Evolutionary conservation across 176 grass and related monocot genomes (phyloP), one percentile per base, ranked within the genome.

Genomic region (Elymus sibiricus): DNA sequence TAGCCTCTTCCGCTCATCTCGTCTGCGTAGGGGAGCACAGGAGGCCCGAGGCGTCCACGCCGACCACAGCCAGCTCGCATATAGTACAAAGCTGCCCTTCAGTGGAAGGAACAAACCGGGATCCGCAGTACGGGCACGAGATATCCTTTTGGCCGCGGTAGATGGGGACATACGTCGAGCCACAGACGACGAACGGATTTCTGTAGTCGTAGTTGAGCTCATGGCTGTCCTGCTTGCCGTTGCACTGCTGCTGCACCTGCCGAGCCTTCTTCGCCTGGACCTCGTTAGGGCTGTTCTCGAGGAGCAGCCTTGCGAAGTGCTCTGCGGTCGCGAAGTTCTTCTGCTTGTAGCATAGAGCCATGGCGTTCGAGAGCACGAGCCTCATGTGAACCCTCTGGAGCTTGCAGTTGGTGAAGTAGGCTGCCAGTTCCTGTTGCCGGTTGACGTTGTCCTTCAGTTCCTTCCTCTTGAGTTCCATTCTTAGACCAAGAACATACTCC

Each of bases 341-440:
- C 25, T 91, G 90, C 64, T 89, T 94, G 87, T 80, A 98, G 86
- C 92, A 98, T 27, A 89, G 91, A 34, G 42, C 74, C 97, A 98
- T 98, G 58, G 97, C 97, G 16, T 79, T 95, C 1, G 79, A 69
- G 35, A 98, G 91, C 70, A 94, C 97, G 12, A 98, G 97, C 32
- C 91, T 89, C 88, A 92, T 91, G 83, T 98, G 97, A 78, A 98
- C 79, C 80, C 88, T 94, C 80, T 98, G 97, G 78, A 98, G 92
- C 63, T 98, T 98, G 79, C 97, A 95, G 85, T 98, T 98, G 27
- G 97, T 95, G 83, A 98, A 98, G 82, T 98, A 98, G 14, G 97
- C 97, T 5, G 97, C 92, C 77, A 98, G 82, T 70, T 98, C 97
- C 72, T 94, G 92, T 76, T 98, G 97, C 70, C 82, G 86, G 77